Percentiles rank a stretch among this genome's conserved stretches.
Evolutionary conservation across 2,329 filamentous ascomycete genomes (phyloP).

Genomic region (Pseudocercospora crystallina): DNA sequence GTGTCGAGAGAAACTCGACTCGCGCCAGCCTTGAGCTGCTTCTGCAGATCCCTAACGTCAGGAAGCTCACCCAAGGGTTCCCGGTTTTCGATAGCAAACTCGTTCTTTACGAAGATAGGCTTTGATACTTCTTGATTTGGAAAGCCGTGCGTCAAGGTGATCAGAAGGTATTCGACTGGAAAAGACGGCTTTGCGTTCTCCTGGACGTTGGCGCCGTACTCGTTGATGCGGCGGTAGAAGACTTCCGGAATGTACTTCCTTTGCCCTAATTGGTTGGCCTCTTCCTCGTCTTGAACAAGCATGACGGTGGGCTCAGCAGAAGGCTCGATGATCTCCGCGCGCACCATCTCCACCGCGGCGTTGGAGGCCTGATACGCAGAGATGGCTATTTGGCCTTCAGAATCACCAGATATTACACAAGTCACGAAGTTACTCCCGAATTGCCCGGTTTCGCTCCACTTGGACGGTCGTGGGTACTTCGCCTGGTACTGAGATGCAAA

Average conservation of each 20-base stretch:
- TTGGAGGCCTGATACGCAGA: slow-evolving; percentile 94
- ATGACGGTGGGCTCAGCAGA: slow-evolving; percentile 90
- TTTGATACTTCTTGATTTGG: slow-evolving; percentile 54
- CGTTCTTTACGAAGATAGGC: slow-evolving; percentile 72
- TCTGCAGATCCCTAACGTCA: slow-evolving; percentile 68
- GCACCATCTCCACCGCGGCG: slow-evolving; percentile 93
- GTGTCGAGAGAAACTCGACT: slow-evolving; percentile 54
- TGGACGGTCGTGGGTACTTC: slow-evolving; percentile 82
- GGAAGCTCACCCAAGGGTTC: slow-evolving; percentile 83
- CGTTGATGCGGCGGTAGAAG: slow-evolving; percentile 92
- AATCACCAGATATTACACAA: slow-evolving; percentile 91
- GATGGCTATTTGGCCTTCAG: slow-evolving; percentile 81
- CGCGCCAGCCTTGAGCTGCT: slow-evolving; percentile 63
- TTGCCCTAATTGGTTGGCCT: slow-evolving; percentile 68
- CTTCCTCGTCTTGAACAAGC: slow-evolving; percentile 90
- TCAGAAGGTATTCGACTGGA: slow-evolving; percentile 92
- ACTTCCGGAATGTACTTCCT: slow-evolving; percentile 94
- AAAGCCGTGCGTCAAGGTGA: slow-evolving; percentile 95
- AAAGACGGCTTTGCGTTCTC: slow-evolving; percentile 96
- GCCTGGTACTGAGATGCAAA: slow-evolving; percentile 88
- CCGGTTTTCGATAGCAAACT: slow-evolving; percentile 89
- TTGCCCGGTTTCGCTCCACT: slow-evolving; percentile 92
- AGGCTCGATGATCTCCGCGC: slow-evolving; percentile 90
- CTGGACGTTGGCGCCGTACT: slow-evolving; percentile 93
- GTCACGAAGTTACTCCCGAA: slow-evolving; percentile 98